Evolutionary conservation across 163 green algal species (phyloP).

Genomic region (Volvox carteri): DNA sequence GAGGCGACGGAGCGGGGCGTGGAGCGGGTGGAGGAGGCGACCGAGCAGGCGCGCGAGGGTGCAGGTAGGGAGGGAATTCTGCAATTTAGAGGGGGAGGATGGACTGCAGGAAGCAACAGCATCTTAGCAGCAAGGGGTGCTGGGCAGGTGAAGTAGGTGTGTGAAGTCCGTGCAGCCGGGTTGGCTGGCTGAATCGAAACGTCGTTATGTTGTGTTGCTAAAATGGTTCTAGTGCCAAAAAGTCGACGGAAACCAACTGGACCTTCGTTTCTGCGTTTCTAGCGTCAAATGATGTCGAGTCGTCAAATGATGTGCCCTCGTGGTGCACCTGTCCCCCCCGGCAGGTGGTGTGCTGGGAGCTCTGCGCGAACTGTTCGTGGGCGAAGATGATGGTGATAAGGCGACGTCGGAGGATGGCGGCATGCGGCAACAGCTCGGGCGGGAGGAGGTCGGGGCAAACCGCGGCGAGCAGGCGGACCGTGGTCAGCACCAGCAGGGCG

Average conservation of each 20-base stretch:
- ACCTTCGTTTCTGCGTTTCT: not conserved
- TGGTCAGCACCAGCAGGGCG: not conserved
- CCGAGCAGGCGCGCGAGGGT: not conserved
- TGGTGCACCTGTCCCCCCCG: not conserved
- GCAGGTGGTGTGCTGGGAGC: conserved; percentile 29
- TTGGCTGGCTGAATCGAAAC: too few species aligned
- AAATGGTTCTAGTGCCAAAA: too few species aligned
- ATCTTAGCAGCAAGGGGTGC: too few species aligned
- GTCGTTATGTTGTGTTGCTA: not conserved
- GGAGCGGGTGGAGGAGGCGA: not conserved
- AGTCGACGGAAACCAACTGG: too few species aligned
- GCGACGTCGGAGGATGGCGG: too few species aligned
- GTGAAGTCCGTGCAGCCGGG: too few species aligned
- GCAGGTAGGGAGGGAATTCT: conserved; percentile 3
- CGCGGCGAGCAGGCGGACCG: not conserved
- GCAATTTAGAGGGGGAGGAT: too few species aligned
- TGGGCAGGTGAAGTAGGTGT: too few species aligned
- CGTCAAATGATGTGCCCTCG: too few species aligned
- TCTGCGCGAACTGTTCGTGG: not conserved
- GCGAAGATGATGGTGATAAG: not conserved
- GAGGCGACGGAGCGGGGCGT: not conserved
- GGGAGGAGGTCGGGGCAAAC: not conserved
- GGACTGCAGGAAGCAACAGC: too few species aligned
- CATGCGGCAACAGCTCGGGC: not conserved
- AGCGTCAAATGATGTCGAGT: too few species aligned